These are phyloP conservation scores for Cudoniella acicularis DNA, from an alignment of 495 filamentous ascomycete genomes.

Conservation along the genomic window DNA sequence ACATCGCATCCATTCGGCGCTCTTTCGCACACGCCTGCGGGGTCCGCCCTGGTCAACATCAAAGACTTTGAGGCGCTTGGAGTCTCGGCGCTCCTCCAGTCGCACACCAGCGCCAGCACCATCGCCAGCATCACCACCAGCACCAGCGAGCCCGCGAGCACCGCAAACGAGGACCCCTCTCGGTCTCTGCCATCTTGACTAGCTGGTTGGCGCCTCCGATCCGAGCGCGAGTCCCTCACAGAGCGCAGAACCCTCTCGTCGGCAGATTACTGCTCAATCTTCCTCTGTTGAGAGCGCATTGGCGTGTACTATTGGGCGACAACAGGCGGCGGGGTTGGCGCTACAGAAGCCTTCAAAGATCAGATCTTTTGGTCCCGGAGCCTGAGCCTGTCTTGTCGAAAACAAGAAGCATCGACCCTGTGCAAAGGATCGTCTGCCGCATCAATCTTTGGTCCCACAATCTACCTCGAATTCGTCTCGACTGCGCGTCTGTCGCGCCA, in stretches of 20 bases:
- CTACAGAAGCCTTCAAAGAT: neutral
- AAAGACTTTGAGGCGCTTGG: conserved; percentile 16
- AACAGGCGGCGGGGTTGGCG: conserved; percentile 15
- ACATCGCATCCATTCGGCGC: neutral
- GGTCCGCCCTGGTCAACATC: conserved; percentile 20
- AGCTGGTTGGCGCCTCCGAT: neutral
- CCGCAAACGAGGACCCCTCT: no score
- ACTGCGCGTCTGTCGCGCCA: conserved; percentile 24
- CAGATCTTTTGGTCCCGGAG: conserved; percentile 9
- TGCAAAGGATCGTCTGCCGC: conserved; percentile 1
- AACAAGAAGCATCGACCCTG: conserved; percentile 6
- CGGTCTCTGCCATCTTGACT: no score
- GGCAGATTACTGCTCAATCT: neutral
- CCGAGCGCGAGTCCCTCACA: conserved; percentile 13
- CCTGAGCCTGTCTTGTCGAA: neutral
- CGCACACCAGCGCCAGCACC: neutral
- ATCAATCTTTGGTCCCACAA: conserved; percentile 10
- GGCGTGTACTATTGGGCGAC: conserved; percentile 17
- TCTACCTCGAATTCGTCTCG: conserved; percentile 10
- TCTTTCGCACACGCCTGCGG: conserved; percentile 8
- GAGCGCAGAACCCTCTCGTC: neutral
- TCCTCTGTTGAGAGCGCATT: neutral
- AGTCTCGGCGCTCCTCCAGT: conserved; percentile 16
- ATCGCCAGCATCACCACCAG: neutral
- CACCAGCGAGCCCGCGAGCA: neutral